Percentiles rank a stretch among this genome's conserved stretches.
Evolutionary conservation across 768 basidiomycete species (phyloP).

Genomic region (Termitomyces sp.): DNA sequence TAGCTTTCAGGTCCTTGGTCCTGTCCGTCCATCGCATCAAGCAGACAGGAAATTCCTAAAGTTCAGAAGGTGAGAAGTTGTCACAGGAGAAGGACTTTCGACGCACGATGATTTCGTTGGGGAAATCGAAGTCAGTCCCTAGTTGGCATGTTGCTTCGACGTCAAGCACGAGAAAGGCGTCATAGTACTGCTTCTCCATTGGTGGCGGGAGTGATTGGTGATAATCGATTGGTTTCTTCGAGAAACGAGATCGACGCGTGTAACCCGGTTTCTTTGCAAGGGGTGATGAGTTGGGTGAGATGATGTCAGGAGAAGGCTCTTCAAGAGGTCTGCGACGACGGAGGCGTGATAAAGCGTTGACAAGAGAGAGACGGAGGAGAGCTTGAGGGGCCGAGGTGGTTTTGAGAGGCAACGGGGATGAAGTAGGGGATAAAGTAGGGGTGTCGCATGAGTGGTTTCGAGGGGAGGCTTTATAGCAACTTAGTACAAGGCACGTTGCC

Average conservation of each 20-base stretch:
- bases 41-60: constrained; percentile 90
- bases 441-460: constrained; percentile 11
- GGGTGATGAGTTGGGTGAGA: not conserved
- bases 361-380: not conserved
- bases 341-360: constrained; percentile 11
- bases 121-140: constrained; percentile 75
- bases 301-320: constrained; percentile 4
- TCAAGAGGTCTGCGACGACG: constrained; percentile 9
- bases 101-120: constrained; percentile 94
- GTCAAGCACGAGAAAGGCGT: constrained; percentile 85
- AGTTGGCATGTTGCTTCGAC: constrained; percentile 81
- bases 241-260: constrained; percentile 12
- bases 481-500: constrained; percentile 30
- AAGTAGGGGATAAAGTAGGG: not conserved
- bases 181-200: constrained; percentile 49
- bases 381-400: not conserved
- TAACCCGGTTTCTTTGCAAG: constrained; percentile 12
- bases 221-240: constrained; percentile 20
- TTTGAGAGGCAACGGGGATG: not conserved
- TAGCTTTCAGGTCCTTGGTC: constrained; percentile 47
- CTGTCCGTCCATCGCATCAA: constrained; percentile 81
- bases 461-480: constrained; percentile 23
- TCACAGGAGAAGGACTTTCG: constrained; percentile 3
- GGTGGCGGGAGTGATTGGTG: constrained; percentile 13
- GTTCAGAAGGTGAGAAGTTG: not conserved